phyloP scores from a whole-genome alignment of 2,329 filamentous ascomycete species.

The Hirsutella minnesotensis region DNA sequence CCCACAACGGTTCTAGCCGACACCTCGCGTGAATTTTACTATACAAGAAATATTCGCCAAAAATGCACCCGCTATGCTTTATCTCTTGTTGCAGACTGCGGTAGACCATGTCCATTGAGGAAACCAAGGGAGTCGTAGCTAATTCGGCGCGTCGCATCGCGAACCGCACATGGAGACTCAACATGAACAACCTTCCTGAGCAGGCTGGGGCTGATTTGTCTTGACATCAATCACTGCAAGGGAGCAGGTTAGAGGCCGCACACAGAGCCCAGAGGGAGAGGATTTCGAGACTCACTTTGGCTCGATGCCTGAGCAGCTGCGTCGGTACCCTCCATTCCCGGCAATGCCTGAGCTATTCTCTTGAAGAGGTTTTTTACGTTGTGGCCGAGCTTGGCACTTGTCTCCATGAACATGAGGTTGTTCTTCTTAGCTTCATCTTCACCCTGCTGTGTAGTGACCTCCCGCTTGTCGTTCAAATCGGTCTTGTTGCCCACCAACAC shows the following conservation, averaged over 20 bases:
- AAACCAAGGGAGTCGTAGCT: not conserved
- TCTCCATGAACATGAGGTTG: constrained; percentile 98
- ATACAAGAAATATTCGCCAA: constrained; percentile 20
- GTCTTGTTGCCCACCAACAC: constrained; percentile 99
- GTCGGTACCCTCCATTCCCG: constrained; percentile 91
- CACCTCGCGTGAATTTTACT: constrained; percentile 9
- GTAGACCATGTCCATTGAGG: not conserved
- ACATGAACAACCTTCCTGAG: constrained; percentile 57
- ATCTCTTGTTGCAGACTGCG: constrained; percentile 13
- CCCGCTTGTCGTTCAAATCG: constrained; percentile 93
- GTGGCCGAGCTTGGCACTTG: constrained; percentile 91
- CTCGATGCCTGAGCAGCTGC: constrained; percentile 58
- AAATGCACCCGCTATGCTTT: constrained; percentile 18
- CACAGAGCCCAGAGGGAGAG: constrained; percentile 11
- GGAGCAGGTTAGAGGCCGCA: not conserved
- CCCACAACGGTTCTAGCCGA: too few relatives aligned
- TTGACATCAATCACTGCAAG: constrained; percentile 81
- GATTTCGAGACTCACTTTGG: constrained; percentile 57
- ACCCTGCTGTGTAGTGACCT: constrained; percentile 91
- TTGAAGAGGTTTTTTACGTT: constrained; percentile 97
- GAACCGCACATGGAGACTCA: constrained; percentile 9
- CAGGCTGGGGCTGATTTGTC: constrained; percentile 58
- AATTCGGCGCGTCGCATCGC: too few relatives aligned
- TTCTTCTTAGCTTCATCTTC: constrained; percentile 98
- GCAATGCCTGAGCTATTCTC: constrained; percentile 93